Percentiles rank a stretch among this genome's conserved stretches.
phyloP scores from a whole-genome alignment of 1,139 yeast genomes.

The Protomyces inundatus region DNA sequence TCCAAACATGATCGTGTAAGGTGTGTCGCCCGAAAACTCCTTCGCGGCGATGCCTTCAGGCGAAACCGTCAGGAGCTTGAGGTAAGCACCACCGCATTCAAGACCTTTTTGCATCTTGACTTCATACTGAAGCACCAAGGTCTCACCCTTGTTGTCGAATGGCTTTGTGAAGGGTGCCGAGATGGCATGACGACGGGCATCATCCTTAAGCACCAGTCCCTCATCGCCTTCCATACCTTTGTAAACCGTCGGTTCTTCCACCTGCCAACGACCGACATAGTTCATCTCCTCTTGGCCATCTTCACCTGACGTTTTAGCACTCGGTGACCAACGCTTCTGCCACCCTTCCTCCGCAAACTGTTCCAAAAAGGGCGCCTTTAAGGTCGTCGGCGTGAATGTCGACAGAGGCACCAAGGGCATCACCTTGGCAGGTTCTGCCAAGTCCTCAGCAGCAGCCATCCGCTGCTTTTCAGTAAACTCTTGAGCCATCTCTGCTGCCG shows the following conservation, averaged over 20 bases:
- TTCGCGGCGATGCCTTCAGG: constrained; percentile 42
- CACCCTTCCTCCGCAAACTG: constrained; percentile 52
- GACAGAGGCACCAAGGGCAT: constrained; percentile 5
- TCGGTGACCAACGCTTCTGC: constrained; percentile 53
- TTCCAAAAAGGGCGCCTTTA: constrained; percentile 48
- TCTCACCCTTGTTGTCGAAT: constrained; percentile 53
- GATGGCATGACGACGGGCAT: constrained; percentile 77
- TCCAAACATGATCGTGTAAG: constrained; percentile 87
- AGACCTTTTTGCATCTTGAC: constrained; percentile 73
- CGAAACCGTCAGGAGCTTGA: constrained; percentile 60
- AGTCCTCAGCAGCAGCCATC: no score
- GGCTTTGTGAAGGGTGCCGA: constrained; percentile 53
- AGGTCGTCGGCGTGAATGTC: constrained; percentile 22
- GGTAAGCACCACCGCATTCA: constrained; percentile 82
- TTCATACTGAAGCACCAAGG: constrained; percentile 82
- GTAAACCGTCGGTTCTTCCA: constrained; percentile 54
- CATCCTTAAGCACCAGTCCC: constrained; percentile 69
- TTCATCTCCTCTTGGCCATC: constrained; percentile 47
- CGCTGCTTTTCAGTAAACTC: no score
- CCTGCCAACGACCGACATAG: constrained; percentile 65
- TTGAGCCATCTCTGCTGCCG: no score
- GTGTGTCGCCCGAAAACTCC: constrained; percentile 56
- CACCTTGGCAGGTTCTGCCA: constrained; percentile 6
- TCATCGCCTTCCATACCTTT: constrained; percentile 60
- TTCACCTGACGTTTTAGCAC: constrained; percentile 48